phyloP scores from a whole-genome alignment of 495 filamentous ascomycete genomes.

The Penicillium parvum region DNA sequence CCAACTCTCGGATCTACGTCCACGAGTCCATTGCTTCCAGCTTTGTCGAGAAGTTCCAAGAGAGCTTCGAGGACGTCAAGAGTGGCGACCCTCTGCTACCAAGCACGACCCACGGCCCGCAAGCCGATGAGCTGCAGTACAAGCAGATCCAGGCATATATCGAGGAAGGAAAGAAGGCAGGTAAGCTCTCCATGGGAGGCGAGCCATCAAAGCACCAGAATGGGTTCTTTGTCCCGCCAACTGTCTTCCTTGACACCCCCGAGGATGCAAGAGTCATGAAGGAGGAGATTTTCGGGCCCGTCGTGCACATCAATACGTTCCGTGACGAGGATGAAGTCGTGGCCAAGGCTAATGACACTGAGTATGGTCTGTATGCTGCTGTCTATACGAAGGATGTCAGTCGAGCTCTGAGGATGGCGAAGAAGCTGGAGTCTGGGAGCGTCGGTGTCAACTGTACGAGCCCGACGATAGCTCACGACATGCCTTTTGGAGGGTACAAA shows the following conservation, averaged over 20 bases:
- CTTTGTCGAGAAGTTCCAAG: slow-evolving; percentile 77
- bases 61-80: slow-evolving; percentile 34
- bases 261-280: slow-evolving; percentile 32
- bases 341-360: slow-evolving; percentile 38
- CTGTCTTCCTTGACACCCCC: slow-evolving; percentile 35
- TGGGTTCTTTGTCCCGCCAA: slow-evolving; percentile 45
- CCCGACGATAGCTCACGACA: slow-evolving; percentile 26
- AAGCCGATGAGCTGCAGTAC: slow-evolving; percentile 78
- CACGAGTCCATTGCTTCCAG: slow-evolving; percentile 70
- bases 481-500: slow-evolving; percentile 52
- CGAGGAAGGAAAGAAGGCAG: slow-evolving; percentile 67
- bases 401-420: slow-evolving; percentile 43
- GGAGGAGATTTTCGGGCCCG: slow-evolving; percentile 48
- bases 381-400: slow-evolving; percentile 48
- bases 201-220: slow-evolving; percentile 13
- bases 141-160: slow-evolving; percentile 89
- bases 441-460: slow-evolving; percentile 51
- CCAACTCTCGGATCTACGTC: slow-evolving; percentile 46
- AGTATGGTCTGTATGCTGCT: slow-evolving; percentile 37
- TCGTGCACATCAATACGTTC: slow-evolving; percentile 39
- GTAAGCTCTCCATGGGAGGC: slow-evolving; percentile 26
- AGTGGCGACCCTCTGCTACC: slow-evolving; percentile 78
- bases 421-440: slow-evolving; percentile 44
- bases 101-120: slow-evolving; percentile 84
- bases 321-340: slow-evolving; percentile 37